A percentile compares a stretch with the other conserved stretches of the same genome.
Evolutionary conservation across 805 yeast species (phyloP).

Genomic region (Isabelozyma pseudorhagii): DNA sequence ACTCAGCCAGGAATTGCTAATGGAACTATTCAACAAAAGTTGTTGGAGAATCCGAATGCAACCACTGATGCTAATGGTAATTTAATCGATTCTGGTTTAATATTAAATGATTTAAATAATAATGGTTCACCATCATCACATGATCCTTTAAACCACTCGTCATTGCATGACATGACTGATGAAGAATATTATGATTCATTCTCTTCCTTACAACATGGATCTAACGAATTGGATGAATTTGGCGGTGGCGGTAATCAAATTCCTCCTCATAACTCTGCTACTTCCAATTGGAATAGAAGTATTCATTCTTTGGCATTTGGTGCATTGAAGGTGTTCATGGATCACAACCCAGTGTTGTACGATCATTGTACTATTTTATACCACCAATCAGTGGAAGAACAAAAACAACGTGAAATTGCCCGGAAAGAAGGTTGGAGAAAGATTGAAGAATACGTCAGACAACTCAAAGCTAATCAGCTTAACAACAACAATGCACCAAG

Average conservation of each 20-base stretch:
- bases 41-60: conserved; percentile 33
- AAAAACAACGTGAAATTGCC: conserved; percentile 57
- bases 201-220: conserved; percentile 27
- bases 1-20: conserved; percentile 43
- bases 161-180: conserved; percentile 35
- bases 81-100: conserved; percentile 34
- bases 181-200: conserved; percentile 44
- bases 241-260: conserved; percentile 29
- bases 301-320: conserved; percentile 88
- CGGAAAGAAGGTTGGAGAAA: conserved; percentile 70
- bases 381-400: conserved; percentile 75
- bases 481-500: not conserved
- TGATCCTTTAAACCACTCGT: conserved; percentile 17
- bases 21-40: conserved; percentile 37
- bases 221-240: conserved; percentile 29
- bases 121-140: conserved; percentile 17
- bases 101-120: conserved; percentile 21
- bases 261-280: conserved; percentile 44
- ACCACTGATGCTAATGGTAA: conserved; percentile 43
- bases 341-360: conserved; percentile 84
- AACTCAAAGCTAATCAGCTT: conserved; percentile 9
- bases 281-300: conserved; percentile 87
- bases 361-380: conserved; percentile 90
- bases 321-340: conserved; percentile 89
- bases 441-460: conserved; percentile 57